A percentile compares a stretch with the other conserved stretches of the same genome.
phyloP scores from a whole-genome alignment of 2,329 filamentous ascomycete species.

The Dichotomopilus funicola region DNA sequence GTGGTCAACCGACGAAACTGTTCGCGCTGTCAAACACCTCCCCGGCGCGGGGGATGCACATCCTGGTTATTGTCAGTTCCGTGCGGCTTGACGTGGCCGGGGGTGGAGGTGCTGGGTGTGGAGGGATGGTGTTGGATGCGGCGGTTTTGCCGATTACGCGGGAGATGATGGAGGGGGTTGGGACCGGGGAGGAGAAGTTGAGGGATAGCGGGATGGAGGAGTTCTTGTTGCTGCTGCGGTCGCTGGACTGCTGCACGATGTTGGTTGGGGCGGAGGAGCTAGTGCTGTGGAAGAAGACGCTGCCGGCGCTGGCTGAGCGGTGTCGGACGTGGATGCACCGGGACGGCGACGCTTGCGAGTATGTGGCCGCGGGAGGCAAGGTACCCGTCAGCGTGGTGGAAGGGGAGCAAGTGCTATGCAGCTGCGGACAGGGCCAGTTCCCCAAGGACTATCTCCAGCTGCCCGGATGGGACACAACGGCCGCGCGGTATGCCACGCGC shows the following conservation, averaged over 20 bases:
- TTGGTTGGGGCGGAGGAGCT: constrained; percentile 51
- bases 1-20: constrained; percentile 35
- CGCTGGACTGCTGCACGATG: constrained; percentile 33
- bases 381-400: constrained; percentile 35
- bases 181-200: neutral
- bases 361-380: constrained; percentile 28
- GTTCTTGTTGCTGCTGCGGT: constrained; percentile 34
- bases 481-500: constrained; percentile 41
- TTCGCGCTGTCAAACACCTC: constrained; percentile 36
- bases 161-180: constrained; percentile 25
- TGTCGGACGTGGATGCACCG: constrained; percentile 43
- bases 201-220: constrained; percentile 27
- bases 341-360: constrained; percentile 34
- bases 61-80: constrained; percentile 36
- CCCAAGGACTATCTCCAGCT: constrained; percentile 35
- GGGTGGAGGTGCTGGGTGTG: constrained; percentile 19
- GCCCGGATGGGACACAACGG: constrained; percentile 39
- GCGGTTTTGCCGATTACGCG: constrained; percentile 40
- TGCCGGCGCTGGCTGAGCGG: constrained; percentile 41
- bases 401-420: constrained; percentile 37
- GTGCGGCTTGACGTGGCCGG: constrained; percentile 39
- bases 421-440: constrained; percentile 39
- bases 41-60: constrained; percentile 35
- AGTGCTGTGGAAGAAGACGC: constrained; percentile 40
- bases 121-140: constrained; percentile 39